Base-by-base conservation (phyloP, 2,329 filamentous ascomycete species). In the Nigrospora oryzae region DNA sequence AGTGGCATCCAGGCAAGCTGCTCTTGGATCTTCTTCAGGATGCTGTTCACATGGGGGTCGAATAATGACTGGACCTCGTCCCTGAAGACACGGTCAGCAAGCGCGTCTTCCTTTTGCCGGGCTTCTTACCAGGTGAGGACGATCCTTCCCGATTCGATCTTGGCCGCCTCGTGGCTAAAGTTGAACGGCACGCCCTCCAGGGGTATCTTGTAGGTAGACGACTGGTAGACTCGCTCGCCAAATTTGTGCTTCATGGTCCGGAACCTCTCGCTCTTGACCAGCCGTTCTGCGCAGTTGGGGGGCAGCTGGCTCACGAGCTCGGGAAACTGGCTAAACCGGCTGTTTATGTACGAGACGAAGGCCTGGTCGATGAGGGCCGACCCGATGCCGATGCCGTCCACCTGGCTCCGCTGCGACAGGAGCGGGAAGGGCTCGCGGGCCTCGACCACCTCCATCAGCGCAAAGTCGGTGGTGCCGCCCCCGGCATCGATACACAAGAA, bases 401-500 rank as follows among this genome's bases (percentile, higher is more conserved):
- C 69, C 34, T 61, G 56, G 4, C 54, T 60, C 17, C 63, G 49
- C 42, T 63, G 60, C 38, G 59, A 53, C 15, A 63, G 49, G 0
- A 48, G 34, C 12, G 52, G 54, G 35, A 60, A 61, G 0, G 57
- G 57, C 16, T 56, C 51, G 28, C 50, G 49, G 8, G 53, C 50
- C 32, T 59, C 41, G 51, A 65, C 16, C n/a, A 68, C 61, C 16
- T 68, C 59, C 61, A 71, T 69, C 13, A 71, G 53, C 1, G 68
- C 65, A 8, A 71, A 58, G 47, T 73, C 69, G 1, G 69, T 72
- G 0, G 69, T 73, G 2, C 70, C 69, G 4, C 69, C 70, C 0
- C 70, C 69, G 0, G 69, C 69, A 19, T 72, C 69, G 10, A 71
- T 63, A 0, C 66, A 64, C 3, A 73, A 49, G 42, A 73, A 70